phyloP scores from a whole-genome alignment of 2,329 filamentous ascomycete genomes.

The Arthrobotrys sinensis region DNA sequence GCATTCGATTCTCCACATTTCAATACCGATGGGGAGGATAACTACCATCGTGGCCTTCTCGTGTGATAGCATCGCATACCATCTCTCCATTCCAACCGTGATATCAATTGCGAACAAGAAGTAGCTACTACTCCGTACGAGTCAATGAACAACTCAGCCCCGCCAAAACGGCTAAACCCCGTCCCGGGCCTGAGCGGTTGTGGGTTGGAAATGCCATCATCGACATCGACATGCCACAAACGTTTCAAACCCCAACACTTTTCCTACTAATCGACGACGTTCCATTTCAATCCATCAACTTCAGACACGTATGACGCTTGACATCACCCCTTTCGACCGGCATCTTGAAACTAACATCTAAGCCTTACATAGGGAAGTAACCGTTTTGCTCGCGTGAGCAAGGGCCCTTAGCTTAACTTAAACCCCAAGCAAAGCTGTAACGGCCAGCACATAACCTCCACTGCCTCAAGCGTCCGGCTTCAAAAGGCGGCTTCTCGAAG shows the following conservation, averaged over 20 bases:
- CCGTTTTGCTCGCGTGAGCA: slow-evolving; percentile 15
- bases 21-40: slow-evolving; percentile 7
- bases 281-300: slow-evolving; percentile 42
- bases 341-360: slow-evolving; percentile 42
- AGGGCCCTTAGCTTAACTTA: slow-evolving; percentile 4
- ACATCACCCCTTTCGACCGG: slow-evolving; percentile 20
- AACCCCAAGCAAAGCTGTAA: slow-evolving; percentile 2
- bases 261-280: neutral
- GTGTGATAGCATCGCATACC: slow-evolving; percentile 23
- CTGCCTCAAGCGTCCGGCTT: slow-evolving; percentile 8
- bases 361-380: slow-evolving; percentile 4
- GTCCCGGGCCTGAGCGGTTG: neutral
- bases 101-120: neutral
- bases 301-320: slow-evolving; percentile 48
- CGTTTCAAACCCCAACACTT: slow-evolving; percentile 20
- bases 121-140: neutral
- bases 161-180: slow-evolving; percentile 19
- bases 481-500: slow-evolving; percentile 23
- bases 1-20: slow-evolving; percentile 18
- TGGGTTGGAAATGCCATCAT: slow-evolving; percentile 29
- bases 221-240: slow-evolving; percentile 28
- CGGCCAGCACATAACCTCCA: slow-evolving; percentile 40
- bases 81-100: slow-evolving; percentile 21
- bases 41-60: slow-evolving; percentile 13
- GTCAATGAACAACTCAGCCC: slow-evolving; percentile 1